These are phyloP conservation scores for Elsinoe perseae DNA, from an alignment of 2,329 filamentous ascomycete genomes.

Conservation along the genomic window DNA sequence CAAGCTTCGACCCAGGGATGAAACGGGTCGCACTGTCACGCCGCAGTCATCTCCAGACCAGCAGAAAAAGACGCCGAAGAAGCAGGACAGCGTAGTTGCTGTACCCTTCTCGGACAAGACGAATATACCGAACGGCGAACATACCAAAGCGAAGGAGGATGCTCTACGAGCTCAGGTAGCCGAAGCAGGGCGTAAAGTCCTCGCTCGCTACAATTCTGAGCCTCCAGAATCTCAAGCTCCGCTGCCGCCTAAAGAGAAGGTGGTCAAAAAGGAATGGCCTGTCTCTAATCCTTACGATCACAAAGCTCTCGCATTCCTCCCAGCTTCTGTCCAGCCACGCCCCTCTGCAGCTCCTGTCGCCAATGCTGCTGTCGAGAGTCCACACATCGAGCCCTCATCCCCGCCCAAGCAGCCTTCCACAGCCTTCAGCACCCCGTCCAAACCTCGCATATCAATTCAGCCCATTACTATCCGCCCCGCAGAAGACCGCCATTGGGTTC, in stretches of 20 bases:
- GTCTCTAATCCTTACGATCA: slow-evolving; percentile 15
- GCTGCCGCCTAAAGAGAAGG: neutral
- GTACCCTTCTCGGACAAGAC: slow-evolving; percentile 1
- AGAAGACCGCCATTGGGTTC: slow-evolving; percentile 39
- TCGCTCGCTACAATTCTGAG: slow-evolving; percentile 12
- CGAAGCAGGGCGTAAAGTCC: slow-evolving; percentile 15
- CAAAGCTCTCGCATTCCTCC: slow-evolving; percentile 16
- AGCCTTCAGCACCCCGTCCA: slow-evolving; percentile 12
- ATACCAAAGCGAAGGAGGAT: neutral
- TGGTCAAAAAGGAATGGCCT: slow-evolving; percentile 19
- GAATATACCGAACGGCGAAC: neutral
- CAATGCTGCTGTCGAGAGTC: neutral
- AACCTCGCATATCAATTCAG: slow-evolving; percentile 24
- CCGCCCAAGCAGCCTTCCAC: neutral
- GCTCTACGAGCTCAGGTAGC: slow-evolving; percentile 2
- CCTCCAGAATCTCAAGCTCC: neutral
- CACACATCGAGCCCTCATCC: neutral
- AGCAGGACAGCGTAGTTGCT: slow-evolving; percentile 12
- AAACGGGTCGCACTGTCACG: neutral
- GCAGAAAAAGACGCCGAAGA: slow-evolving; percentile 6
- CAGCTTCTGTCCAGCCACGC: slow-evolving; percentile 19
- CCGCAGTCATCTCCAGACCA: slow-evolving; percentile 1
- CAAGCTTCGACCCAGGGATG: slow-evolving; percentile 14
- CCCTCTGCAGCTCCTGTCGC: neutral
- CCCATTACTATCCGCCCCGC: slow-evolving; percentile 35